phyloP scores from a whole-genome alignment of 352 stramenopile genomes.

The Pythium grandisporangium region DNA sequence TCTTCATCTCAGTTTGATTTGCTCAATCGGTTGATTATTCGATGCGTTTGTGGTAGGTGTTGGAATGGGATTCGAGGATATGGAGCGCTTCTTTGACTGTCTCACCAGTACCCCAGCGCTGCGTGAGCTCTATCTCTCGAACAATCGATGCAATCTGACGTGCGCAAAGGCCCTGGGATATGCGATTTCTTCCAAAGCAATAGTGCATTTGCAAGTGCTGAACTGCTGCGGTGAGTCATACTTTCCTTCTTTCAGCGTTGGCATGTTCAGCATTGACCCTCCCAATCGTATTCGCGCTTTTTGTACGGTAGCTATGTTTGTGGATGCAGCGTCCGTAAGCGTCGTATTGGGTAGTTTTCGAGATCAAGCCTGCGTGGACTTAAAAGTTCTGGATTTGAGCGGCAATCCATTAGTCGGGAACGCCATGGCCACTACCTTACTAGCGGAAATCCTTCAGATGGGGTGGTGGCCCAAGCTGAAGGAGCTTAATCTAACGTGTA shows the following conservation, averaged over 20 bases:
- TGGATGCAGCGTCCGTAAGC: conserved; percentile 1
- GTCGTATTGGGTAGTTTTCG: conserved; percentile 4
- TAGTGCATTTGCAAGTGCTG: conserved; percentile 15
- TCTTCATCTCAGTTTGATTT: neutral
- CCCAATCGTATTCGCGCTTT: too few species aligned
- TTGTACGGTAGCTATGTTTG: conserved; percentile 9
- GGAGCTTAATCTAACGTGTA: conserved; percentile 11
- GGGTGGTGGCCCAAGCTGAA: conserved; percentile 5
- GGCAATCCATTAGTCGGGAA: conserved; percentile 9
- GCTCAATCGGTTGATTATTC: neutral
- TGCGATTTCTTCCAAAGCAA: conserved; percentile 10
- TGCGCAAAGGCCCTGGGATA: conserved; percentile 22
- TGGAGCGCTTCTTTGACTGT: conserved; percentile 38
- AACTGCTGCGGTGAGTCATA: conserved; percentile 33
- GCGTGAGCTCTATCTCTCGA: conserved; percentile 20
- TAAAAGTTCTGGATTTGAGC: conserved; percentile 11
- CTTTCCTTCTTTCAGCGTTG: too few species aligned
- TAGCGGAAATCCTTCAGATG: conserved; percentile 1
- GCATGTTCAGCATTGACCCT: too few species aligned
- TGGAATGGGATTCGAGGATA: conserved; percentile 43
- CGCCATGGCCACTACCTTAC: neutral
- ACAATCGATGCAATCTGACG: conserved; percentile 29
- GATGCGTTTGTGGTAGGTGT: conserved; percentile 12
- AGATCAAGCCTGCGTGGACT: neutral
- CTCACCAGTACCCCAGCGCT: conserved; percentile 21